A percentile compares a stretch with the other conserved stretches of the same genome.
Evolutionary conservation across 345 rosid species (phyloP).

Genomic region (Murraya paniculata): DNA sequence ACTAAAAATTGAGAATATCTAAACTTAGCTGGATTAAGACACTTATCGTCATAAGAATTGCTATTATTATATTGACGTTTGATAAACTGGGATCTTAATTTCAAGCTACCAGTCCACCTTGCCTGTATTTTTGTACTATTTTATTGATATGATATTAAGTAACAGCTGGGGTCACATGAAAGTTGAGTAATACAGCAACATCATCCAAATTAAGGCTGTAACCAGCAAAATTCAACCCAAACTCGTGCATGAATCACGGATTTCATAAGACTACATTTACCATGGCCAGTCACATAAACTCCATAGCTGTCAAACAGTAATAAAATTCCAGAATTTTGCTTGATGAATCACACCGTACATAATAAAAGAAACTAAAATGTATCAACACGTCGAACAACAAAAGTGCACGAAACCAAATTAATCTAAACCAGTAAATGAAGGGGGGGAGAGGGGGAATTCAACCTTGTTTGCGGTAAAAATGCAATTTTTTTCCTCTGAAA

Average conservation of each 20-base stretch:
- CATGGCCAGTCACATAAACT: slow-evolving; percentile 22
- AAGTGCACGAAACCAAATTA: background rate
- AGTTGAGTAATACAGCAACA: slow-evolving; percentile 38
- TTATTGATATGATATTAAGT: slow-evolving; percentile 18
- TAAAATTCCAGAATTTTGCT: slow-evolving; percentile 13
- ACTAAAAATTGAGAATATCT: slow-evolving; percentile 1
- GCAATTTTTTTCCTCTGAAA: too few relatives aligned
- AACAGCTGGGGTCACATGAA: slow-evolving; percentile 60
- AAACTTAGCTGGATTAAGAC: background rate
- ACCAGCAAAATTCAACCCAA: slow-evolving; percentile 37
- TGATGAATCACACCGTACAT: background rate
- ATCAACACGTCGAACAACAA: background rate
- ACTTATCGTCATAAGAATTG: background rate
- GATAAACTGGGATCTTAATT: background rate
- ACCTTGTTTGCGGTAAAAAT: background rate
- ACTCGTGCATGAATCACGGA: slow-evolving; percentile 59
- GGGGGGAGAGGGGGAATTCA: too few relatives aligned
- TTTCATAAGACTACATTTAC: slow-evolving; percentile 39
- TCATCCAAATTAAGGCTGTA: slow-evolving; percentile 33
- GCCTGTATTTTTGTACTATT: slow-evolving; percentile 6
- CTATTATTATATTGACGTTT: background rate
- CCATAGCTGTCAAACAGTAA: slow-evolving; percentile 6
- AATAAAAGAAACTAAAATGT: background rate
- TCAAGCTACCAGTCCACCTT: slow-evolving; percentile 8
- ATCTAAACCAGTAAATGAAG: background rate